Evolutionary conservation across 2,329 filamentous ascomycete genomes (phyloP).

Genomic region (Ceratocystis ficicola): DNA sequence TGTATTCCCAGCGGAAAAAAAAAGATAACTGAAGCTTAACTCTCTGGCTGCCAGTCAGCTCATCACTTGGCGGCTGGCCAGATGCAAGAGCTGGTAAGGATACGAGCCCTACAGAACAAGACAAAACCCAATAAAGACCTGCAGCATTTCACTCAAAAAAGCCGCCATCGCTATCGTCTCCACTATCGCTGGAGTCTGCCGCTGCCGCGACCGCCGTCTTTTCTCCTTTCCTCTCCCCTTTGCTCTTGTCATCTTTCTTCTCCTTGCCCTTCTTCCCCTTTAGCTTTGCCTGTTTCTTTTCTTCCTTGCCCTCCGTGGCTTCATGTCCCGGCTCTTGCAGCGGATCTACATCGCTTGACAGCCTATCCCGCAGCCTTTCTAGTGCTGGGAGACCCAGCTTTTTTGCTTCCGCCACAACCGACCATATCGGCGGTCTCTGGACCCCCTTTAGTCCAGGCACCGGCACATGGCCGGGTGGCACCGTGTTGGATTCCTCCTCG

Average conservation of each 20-base stretch:
- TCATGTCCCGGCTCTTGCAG: slow-evolving; percentile 22
- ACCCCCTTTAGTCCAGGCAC: slow-evolving; percentile 13
- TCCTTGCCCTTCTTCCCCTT: slow-evolving; percentile 22
- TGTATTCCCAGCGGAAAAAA: neutral
- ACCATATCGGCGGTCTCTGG: slow-evolving; percentile 52
- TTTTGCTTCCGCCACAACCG: slow-evolving; percentile 52
- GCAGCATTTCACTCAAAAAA: slow-evolving; percentile 41
- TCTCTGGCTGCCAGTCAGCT: too few relatives aligned
- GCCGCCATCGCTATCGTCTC: slow-evolving; percentile 42
- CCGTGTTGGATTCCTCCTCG: slow-evolving; percentile 31
- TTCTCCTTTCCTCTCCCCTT: slow-evolving; percentile 30
- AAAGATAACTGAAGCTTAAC: too few relatives aligned
- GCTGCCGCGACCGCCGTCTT: slow-evolving; percentile 24
- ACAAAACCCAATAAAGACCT: neutral
- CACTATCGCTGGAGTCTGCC: slow-evolving; percentile 30
- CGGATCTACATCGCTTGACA: slow-evolving; percentile 26
- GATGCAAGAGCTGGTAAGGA: neutral
- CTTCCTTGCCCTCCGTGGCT: slow-evolving; percentile 24
- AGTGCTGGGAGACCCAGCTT: slow-evolving; percentile 41
- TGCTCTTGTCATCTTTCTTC: slow-evolving; percentile 29
- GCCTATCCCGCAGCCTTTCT: slow-evolving; percentile 44
- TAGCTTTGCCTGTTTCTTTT: slow-evolving; percentile 20
- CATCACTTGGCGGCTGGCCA: neutral
- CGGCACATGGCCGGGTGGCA: slow-evolving; percentile 34
- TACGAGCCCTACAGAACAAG: neutral